These are phyloP conservation scores for Syncephalastrum racemosum DNA, from an alignment of 371 early-diverging fungal species.

Conservation along the genomic window DNA sequence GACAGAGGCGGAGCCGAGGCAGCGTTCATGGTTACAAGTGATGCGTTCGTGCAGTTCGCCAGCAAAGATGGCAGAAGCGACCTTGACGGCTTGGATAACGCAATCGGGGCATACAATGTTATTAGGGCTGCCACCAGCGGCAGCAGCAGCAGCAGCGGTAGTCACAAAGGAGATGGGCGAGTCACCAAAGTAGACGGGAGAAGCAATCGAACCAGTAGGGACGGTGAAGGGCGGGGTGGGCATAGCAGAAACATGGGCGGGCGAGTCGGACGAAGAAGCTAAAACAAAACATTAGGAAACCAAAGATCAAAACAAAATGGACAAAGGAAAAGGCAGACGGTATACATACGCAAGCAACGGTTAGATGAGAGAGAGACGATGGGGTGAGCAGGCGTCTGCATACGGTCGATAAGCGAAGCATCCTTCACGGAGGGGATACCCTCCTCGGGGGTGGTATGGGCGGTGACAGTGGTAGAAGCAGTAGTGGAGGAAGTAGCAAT, in stretches of 20 bases:
- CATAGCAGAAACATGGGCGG: slow-evolving; percentile 10
- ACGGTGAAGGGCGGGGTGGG: slow-evolving; percentile 23
- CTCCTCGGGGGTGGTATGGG: slow-evolving; percentile 25
- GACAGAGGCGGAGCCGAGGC: slow-evolving; percentile 14
- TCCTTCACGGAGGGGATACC: slow-evolving; percentile 21
- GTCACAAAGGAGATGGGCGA: slow-evolving; percentile 6
- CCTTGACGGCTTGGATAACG: slow-evolving; percentile 43
- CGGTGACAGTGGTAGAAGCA: not conserved
- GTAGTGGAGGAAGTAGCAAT: slow-evolving; percentile 3
- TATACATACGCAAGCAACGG: slow-evolving; percentile 14
- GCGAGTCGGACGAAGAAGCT: too few relatives aligned
- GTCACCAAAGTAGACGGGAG: slow-evolving; percentile 14
- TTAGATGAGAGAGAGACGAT: slow-evolving; percentile 15
- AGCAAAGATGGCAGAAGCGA: slow-evolving; percentile 48
- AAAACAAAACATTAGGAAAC: too few relatives aligned
- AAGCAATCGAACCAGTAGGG: slow-evolving; percentile 12
- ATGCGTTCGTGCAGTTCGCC: slow-evolving; percentile 53
- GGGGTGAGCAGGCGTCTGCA: slow-evolving; percentile 14
- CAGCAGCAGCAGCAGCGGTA: slow-evolving; percentile 1
- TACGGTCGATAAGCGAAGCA: slow-evolving; percentile 17
- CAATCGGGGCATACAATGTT: slow-evolving; percentile 37
- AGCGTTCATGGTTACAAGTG: slow-evolving; percentile 36
- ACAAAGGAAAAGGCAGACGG: too few relatives aligned
- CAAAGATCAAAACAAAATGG: too few relatives aligned
- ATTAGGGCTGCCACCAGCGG: slow-evolving; percentile 12